Evolutionary conservation across 257 asterid genomes (phyloP).

Genomic region (Nicotiana attenuata): DNA sequence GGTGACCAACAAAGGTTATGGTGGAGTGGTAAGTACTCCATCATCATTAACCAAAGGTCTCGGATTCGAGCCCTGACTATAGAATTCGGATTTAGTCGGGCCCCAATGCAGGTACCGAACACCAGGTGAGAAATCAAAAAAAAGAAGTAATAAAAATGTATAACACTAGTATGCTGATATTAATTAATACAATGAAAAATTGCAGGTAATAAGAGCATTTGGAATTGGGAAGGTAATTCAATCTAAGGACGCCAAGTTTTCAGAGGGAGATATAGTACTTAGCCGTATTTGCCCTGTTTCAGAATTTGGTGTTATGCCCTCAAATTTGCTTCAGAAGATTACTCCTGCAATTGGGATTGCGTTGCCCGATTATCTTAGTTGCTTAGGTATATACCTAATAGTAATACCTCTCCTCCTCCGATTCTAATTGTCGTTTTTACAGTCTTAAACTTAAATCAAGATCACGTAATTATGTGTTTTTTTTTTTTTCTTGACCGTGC

Average conservation of each 20-base stretch:
- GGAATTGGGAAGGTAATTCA: neutral
- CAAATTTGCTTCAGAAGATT: neutral
- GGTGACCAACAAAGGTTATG: too few relatives aligned
- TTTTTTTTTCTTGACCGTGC: rapidly evolving
- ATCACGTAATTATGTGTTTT: too few relatives aligned
- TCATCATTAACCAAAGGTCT: too few relatives aligned
- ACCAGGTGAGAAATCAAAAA: too few relatives aligned
- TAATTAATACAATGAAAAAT: neutral
- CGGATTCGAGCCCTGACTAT: too few relatives aligned
- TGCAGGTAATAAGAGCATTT: neutral
- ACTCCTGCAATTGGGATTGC: neutral
- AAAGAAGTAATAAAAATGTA: neutral
- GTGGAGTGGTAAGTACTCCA: too few relatives aligned
- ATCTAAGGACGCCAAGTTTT: neutral
- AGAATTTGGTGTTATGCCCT: neutral
- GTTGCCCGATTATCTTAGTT: neutral
- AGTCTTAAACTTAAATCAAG: too few relatives aligned
- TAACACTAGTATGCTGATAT: neutral
- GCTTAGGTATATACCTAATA: neutral
- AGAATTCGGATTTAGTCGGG: too few relatives aligned
- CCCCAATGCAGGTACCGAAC: too few relatives aligned
- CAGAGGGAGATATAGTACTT: neutral
- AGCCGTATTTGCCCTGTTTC: neutral
- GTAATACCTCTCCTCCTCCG: neutral
- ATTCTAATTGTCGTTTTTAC: too few relatives aligned